Percentiles rank a stretch among this genome's conserved stretches.
phyloP scores from a whole-genome alignment of 225 moss, liverwort and hornwort genomes.

The Straminergon stramineum region DNA sequence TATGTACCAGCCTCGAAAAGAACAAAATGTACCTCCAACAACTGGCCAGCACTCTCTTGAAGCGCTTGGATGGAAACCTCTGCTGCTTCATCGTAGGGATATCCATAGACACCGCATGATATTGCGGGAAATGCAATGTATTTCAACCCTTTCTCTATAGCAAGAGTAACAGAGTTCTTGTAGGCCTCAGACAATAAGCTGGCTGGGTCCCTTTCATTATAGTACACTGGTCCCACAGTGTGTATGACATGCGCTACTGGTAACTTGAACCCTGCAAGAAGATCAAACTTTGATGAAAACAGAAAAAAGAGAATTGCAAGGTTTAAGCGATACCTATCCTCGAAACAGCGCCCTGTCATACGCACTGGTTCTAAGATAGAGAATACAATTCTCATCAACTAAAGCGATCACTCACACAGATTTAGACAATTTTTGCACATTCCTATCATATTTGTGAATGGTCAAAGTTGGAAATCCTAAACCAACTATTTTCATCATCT shows the following conservation, averaged over 20 bases:
- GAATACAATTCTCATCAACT: neutral
- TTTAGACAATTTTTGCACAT: neutral
- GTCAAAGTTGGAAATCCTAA: neutral
- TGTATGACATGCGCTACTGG: constrained; percentile 62
- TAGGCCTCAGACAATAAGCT: constrained; percentile 35
- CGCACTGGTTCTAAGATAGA: neutral
- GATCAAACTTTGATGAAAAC: neutral
- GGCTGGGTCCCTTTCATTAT: neutral
- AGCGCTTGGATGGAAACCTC: constrained; percentile 29
- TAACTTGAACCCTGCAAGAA: constrained; percentile 48
- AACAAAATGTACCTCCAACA: constrained; percentile 41
- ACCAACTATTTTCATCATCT: neutral
- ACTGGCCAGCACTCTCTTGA: constrained; percentile 15
- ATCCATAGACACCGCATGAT: constrained; percentile 73
- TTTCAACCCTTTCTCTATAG: constrained; percentile 31
- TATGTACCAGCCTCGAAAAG: constrained; percentile 11
- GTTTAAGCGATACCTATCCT: neutral
- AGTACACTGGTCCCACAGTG: constrained; percentile 75
- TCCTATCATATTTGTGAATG: neutral
- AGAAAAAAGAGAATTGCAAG: neutral
- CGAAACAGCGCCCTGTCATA: neutral
- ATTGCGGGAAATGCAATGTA: constrained; percentile 88
- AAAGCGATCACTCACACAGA: neutral
- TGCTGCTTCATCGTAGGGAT: constrained; percentile 35
- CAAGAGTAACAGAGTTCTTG: constrained; percentile 41